phyloP scores from a whole-genome alignment of 2,329 filamentous ascomycete genomes.

The Calonectria montana region DNA sequence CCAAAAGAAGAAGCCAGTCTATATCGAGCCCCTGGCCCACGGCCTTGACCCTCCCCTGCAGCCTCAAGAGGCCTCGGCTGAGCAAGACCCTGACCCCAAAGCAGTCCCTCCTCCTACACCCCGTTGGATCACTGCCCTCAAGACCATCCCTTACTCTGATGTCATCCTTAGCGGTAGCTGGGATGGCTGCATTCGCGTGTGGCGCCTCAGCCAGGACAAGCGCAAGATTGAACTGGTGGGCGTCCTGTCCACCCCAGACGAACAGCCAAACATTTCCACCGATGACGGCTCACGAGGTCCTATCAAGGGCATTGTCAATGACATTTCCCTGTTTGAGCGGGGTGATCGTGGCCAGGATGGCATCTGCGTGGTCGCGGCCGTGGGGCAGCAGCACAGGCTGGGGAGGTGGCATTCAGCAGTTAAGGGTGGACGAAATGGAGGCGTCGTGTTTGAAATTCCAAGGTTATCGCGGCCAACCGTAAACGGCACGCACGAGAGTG shows the following conservation, averaged over 20 bases:
- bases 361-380: conserved; percentile 84
- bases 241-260: conserved; percentile 62
- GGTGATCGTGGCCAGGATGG: conserved; percentile 82
- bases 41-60: conserved; percentile 80
- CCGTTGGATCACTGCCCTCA: conserved; percentile 90
- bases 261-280: conserved; percentile 34
- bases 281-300: conserved; percentile 46
- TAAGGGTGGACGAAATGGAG: conserved; percentile 77
- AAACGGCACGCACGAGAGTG: conserved; percentile 49
- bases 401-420: conserved; percentile 80
- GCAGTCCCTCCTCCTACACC: conserved; percentile 75
- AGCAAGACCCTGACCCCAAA: conserved; percentile 69
- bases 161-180: conserved; percentile 92
- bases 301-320: conserved; percentile 86
- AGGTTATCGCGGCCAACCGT: conserved; percentile 49
- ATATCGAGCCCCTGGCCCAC: conserved; percentile 83
- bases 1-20: conserved; percentile 94
- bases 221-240: conserved; percentile 79
- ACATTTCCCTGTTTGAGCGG: conserved; percentile 86
- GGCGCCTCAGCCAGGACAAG: conserved; percentile 88
- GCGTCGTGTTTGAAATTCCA: conserved; percentile 88
- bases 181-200: conserved; percentile 86
- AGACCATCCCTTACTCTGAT: conserved; percentile 89
- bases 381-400: conserved; percentile 87
- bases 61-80: conserved; percentile 79